Evolutionary conservation across 306 rosid genomes (phyloP).

Genomic region (Dalbergia cochinchinensis): DNA sequence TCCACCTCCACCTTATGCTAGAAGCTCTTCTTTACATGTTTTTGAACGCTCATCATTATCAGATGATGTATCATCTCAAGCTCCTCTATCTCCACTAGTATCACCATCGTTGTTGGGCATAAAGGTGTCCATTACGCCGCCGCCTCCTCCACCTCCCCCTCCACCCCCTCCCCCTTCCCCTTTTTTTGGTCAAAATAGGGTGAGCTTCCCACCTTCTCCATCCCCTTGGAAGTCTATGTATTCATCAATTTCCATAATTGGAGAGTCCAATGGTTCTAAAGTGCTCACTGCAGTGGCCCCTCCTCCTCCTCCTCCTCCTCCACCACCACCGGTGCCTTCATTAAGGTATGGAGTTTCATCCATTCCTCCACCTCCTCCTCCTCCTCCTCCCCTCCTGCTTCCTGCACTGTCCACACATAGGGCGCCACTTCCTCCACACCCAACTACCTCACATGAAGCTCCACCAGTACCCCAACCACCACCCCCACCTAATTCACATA

Average conservation of each 20-base stretch:
- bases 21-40: slow-evolving; percentile 35
- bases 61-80: slow-evolving; percentile 46
- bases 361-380: slow-evolving; percentile 17
- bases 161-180: slow-evolving; percentile 59
- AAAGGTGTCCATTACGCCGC: slow-evolving; percentile 29
- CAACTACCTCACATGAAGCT: slow-evolving; percentile 16
- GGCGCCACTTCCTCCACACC: slow-evolving; percentile 23
- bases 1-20: slow-evolving; percentile 29
- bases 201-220: slow-evolving; percentile 39
- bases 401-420: slow-evolving; percentile 5
- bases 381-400: slow-evolving; percentile 26
- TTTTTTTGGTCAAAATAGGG: slow-evolving; percentile 23
- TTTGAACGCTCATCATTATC: slow-evolving; percentile 39
- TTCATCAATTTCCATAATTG: slow-evolving; percentile 45
- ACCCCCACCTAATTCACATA: slow-evolving; percentile 2
- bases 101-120: slow-evolving; percentile 35
- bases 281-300: slow-evolving; percentile 24
- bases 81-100: slow-evolving; percentile 42
- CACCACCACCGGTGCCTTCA: slow-evolving; percentile 40
- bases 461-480: slow-evolving; percentile 42
- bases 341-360: slow-evolving; percentile 37
- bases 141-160: slow-evolving; percentile 49
- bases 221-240: slow-evolving; percentile 40
- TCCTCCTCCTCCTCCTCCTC: slow-evolving; percentile 33
- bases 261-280: slow-evolving; percentile 32